Percentiles rank a stretch among this genome's conserved stretches.
These are phyloP conservation scores for Chlorella sp. DNA, from an alignment of 139 green algal species.

Conservation along the genomic window DNA sequence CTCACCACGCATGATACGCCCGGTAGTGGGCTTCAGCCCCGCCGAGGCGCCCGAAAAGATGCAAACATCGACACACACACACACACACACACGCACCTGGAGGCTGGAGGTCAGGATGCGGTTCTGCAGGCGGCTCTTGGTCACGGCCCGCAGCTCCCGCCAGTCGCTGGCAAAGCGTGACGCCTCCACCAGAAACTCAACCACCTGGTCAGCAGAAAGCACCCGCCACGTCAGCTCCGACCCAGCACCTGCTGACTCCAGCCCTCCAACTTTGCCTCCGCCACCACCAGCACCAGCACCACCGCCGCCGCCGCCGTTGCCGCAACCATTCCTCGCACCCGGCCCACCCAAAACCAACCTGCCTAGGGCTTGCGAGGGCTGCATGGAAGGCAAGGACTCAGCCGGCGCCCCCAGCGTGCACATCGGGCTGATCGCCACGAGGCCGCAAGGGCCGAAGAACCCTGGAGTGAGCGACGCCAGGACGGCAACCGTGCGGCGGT, in stretches of 20 bases:
- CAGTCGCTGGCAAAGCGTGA: conserved; percentile 65
- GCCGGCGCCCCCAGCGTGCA: not conserved
- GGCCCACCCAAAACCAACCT: not conserved
- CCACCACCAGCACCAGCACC: not conserved
- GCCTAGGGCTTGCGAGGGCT: too few relatives aligned
- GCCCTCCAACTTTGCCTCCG: not conserved
- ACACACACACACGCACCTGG: too few relatives aligned
- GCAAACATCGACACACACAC: too few relatives aligned
- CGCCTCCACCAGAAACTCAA: conserved; percentile 38
- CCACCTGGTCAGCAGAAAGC: conserved; percentile 32
- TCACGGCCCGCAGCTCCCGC: conserved; percentile 56
- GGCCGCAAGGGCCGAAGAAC: not conserved
- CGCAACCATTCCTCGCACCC: not conserved
- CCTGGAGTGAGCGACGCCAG: not conserved
- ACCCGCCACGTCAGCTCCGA: not conserved
- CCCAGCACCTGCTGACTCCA: not conserved
- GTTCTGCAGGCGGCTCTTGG: conserved; percentile 39
- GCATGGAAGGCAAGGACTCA: too few relatives aligned
- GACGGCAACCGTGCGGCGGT: not conserved
- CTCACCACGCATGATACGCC: too few relatives aligned
- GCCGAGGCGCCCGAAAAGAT: too few relatives aligned
- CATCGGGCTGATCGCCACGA: not conserved
- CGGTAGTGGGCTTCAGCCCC: too few relatives aligned
- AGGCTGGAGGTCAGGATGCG: conserved; percentile 22
- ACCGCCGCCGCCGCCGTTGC: not conserved